Evolutionary conservation across 495 filamentous ascomycete species (phyloP), one percentile per base, ranked within the genome.

Genomic region (Talaromyces proteolyticus): DNA sequence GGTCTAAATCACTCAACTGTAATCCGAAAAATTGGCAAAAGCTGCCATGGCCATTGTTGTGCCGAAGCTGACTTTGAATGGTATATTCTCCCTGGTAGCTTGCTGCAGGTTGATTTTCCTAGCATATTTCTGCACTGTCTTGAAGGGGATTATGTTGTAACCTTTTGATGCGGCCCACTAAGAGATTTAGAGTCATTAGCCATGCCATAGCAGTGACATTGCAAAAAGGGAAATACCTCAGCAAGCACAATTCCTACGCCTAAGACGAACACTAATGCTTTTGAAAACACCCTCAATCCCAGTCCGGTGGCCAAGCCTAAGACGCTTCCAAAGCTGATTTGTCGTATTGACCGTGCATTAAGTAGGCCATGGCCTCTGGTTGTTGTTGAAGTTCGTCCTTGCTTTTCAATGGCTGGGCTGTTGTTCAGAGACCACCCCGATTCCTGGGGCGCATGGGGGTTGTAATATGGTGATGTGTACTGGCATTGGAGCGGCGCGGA

Each of bases 61-160:
- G 8, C 85, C 88, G 58, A 93, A 92, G 36, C 80, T 83, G 7
- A 92, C 57, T 73, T 91, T 93, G 60, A 94, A 89, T 0, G 84
- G 84, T 17, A 79, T 71, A 60, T 91, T 78, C 50, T 82, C 75
- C 53, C 79, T 77, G 49, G 93, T 64, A 3, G 80, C 75, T 1
- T 73, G 74, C 20, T 72, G 61, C 43, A 87, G n/a, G 58, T 86
- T 70, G 20, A 81, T 73, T 12, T 62, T 62, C 62, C 74, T 78
- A 20, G 84, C 67, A 54, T 79, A 82, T 47, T 73, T 67, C 52
- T 86, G 80, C 47, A 88, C 52, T n/a, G 67, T 54, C 58, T 72
- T 54, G 63, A 83, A 65, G 34, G 86, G 77, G 55, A 95, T 55
- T 25, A 93, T 53, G 57, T 88, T 81, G 54, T 91, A 82, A 14